Evolutionary conservation across 2,329 filamentous ascomycete genomes (phyloP).

Genomic region (Elsinoe australis): DNA sequence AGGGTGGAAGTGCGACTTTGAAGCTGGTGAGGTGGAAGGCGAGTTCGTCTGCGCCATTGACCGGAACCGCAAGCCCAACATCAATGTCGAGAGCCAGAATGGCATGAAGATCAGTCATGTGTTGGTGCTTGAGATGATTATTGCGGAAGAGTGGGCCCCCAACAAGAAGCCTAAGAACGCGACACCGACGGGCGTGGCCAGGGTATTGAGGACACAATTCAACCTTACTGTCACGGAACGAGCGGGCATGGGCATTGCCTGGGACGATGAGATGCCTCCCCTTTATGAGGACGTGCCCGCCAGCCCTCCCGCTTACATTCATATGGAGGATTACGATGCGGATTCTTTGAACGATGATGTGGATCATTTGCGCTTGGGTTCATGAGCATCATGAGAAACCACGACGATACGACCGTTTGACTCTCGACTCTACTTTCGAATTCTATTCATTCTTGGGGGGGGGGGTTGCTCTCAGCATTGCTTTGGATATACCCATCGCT

Average conservation of each 20-base stretch:
- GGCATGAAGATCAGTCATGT: conserved; percentile 76
- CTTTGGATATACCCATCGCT: conserved; percentile 5
- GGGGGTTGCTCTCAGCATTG: background rate
- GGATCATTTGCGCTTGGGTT: conserved; percentile 35
- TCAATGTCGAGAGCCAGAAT: conserved; percentile 66
- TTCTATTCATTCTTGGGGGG: too few relatives aligned
- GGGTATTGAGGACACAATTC: conserved; percentile 90
- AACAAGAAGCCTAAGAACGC: conserved; percentile 64
- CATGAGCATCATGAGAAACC: too few relatives aligned
- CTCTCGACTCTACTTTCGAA: too few relatives aligned
- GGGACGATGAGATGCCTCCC: conserved; percentile 93
- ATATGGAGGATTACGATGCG: conserved; percentile 42
- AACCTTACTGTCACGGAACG: conserved; percentile 73
- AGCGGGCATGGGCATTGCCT: conserved; percentile 80
- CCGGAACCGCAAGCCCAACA: conserved; percentile 58
- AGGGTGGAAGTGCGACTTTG: conserved; percentile 82
- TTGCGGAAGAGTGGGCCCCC: conserved; percentile 76
- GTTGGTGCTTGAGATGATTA: conserved; percentile 85
- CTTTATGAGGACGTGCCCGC: conserved; percentile 89
- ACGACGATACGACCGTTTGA: too few relatives aligned
- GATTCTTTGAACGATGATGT: conserved; percentile 41
- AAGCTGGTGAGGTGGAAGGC: conserved; percentile 63
- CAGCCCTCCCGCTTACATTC: conserved; percentile 59
- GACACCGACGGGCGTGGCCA: conserved; percentile 80
- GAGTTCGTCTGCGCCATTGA: conserved; percentile 64